phyloP scores from a whole-genome alignment of 768 basidiomycete genomes.

The Boletellus ananas region DNA sequence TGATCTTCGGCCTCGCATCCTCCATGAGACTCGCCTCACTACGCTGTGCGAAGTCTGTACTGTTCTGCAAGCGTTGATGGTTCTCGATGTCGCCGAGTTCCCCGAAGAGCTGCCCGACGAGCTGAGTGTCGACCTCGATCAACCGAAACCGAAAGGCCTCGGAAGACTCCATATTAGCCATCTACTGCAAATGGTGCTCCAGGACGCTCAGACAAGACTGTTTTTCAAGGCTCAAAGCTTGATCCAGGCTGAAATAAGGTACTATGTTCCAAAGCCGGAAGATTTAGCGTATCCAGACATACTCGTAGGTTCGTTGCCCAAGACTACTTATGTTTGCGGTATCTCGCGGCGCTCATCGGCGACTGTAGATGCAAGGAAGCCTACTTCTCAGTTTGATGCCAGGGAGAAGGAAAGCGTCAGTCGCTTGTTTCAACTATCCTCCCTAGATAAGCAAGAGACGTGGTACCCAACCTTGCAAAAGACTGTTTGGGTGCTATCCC shows the following conservation, averaged over 20 bases:
- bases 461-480: conserved; percentile 92
- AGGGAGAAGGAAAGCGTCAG: conserved; percentile 68
- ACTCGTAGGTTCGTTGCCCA: conserved; percentile 53
- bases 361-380: conserved; percentile 44
- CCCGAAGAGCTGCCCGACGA: conserved; percentile 28
- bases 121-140: conserved; percentile 40
- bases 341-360: conserved; percentile 4
- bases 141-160: conserved; percentile 38
- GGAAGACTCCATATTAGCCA: conserved; percentile 73
- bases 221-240: conserved; percentile 96
- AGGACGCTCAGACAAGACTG: conserved; percentile 92
- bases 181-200: conserved; percentile 83
- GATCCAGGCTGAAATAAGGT: conserved; percentile 83
- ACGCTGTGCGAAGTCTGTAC: conserved; percentile 94
- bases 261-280: conserved; percentile 70
- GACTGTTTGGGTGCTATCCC: conserved; percentile 88
- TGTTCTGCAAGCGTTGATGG: conserved; percentile 93
- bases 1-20: conserved; percentile 90
- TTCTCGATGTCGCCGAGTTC: conserved; percentile 65
- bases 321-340: background rate
- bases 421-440: conserved; percentile 66
- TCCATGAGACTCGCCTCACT: conserved; percentile 86
- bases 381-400: conserved; percentile 41
- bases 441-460: conserved; percentile 70
- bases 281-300: conserved; percentile 88